These are phyloP conservation scores for Macrocybe gigantea DNA, from an alignment of 768 basidiomycete genomes.

Conservation along the genomic window DNA sequence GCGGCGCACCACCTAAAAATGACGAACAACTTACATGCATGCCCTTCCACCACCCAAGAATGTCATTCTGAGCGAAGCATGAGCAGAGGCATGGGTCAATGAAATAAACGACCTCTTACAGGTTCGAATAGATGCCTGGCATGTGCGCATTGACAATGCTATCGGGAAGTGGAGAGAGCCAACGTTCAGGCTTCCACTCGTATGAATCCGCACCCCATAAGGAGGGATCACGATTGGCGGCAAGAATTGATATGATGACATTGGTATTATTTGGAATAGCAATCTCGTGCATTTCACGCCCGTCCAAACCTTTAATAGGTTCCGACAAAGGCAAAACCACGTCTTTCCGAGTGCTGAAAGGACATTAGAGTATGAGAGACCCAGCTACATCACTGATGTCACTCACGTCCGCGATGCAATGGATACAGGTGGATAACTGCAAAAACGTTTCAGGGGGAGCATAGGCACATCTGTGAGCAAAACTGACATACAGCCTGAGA, in stretches of 20 bases:
- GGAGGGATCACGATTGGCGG: conserved; percentile 30
- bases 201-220: conserved; percentile 42
- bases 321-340: conserved; percentile 33
- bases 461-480: neutral
- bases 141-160: conserved; percentile 28
- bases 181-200: conserved; percentile 50
- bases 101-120: conserved; percentile 21
- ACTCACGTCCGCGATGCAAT: conserved; percentile 12
- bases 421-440: conserved; percentile 11
- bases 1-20: neutral
- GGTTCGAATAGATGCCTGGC: conserved; percentile 38
- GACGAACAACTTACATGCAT: conserved; percentile 33
- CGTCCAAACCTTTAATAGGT: conserved; percentile 31
- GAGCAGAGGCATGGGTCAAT: neutral
- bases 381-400: neutral
- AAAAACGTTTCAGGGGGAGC: neutral
- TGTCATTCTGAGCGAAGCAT: conserved; percentile 27
- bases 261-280: conserved; percentile 32
- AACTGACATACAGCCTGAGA: conserved; percentile 25
- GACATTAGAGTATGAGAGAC: neutral
- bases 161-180: conserved; percentile 34
- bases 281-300: conserved; percentile 28
- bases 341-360: conserved; percentile 27
- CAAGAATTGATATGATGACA: conserved; percentile 29
- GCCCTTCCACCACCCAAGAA: conserved; percentile 37